phyloP scores from a whole-genome alignment of 805 yeast genomes.

The Priceomyces haplophilus region DNA sequence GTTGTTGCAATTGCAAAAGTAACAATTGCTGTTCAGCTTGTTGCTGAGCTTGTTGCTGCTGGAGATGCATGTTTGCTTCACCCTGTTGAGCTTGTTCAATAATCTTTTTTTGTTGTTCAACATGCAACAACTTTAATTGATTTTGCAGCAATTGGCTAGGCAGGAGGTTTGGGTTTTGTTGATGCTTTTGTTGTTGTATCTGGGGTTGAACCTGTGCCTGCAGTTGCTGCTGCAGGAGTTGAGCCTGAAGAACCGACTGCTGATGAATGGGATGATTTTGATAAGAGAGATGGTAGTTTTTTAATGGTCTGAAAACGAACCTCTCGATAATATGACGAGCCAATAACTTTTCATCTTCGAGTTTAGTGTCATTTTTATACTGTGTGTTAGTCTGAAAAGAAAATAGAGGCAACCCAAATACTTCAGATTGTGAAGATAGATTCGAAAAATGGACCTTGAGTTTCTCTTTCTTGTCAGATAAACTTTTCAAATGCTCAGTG shows the following conservation, averaged over 20 bases:
- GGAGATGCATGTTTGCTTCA: neutral
- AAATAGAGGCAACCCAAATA: slow-evolving; percentile 44
- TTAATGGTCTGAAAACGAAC: slow-evolving; percentile 39
- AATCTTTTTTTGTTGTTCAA: slow-evolving; percentile 3
- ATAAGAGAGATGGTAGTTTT: slow-evolving; percentile 45
- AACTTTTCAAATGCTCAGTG: slow-evolving; percentile 37
- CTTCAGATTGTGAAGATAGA: slow-evolving; percentile 12
- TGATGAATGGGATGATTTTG: slow-evolving; percentile 42
- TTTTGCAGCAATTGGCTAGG: neutral
- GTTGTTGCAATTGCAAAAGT: slow-evolving; percentile 1
- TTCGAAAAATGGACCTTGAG: slow-evolving; percentile 37
- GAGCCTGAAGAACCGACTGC: slow-evolving; percentile 23
- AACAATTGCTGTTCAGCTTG: slow-evolving; percentile 1
- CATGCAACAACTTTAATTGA: slow-evolving; percentile 3
- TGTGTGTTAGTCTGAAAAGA: slow-evolving; percentile 38
- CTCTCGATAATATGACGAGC: slow-evolving; percentile 42
- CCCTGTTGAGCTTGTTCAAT: slow-evolving; percentile 2
- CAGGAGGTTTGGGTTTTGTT: slow-evolving; percentile 6
- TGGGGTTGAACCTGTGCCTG: slow-evolving; percentile 12
- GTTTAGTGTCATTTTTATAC: slow-evolving; percentile 28
- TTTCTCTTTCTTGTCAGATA: slow-evolving; percentile 35
- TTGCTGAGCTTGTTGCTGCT: slow-evolving; percentile 1
- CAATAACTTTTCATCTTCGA: slow-evolving; percentile 33
- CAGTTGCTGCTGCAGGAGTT: slow-evolving; percentile 5
- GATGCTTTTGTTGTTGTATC: slow-evolving; percentile 10